These are phyloP conservation scores for Fraxinus albicans DNA, from an alignment of 305 asterid species.

Conservation along the genomic window DNA sequence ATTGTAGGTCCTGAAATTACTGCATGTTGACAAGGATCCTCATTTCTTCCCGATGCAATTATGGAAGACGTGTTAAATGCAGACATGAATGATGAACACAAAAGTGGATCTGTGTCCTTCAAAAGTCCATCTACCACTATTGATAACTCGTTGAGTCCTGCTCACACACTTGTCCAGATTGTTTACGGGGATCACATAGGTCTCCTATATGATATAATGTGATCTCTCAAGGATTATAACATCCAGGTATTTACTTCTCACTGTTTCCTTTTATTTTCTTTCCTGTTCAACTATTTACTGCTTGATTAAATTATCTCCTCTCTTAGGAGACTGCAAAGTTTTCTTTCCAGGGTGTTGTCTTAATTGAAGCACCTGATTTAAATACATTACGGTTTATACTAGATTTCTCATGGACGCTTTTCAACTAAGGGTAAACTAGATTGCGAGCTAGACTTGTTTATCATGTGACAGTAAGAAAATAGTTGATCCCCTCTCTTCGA, in stretches of 20 bases:
- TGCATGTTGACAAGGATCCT: constrained; percentile 38
- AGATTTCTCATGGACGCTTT: constrained; percentile 84
- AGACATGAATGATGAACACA: constrained; percentile 35
- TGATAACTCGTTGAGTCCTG: constrained; percentile 75
- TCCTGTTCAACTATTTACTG: background rate
- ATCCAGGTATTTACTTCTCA: constrained; percentile 39
- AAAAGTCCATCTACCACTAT: constrained; percentile 55
- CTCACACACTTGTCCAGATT: constrained; percentile 81
- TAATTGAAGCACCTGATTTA: background rate
- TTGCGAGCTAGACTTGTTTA: constrained; percentile 82
- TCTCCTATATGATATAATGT: constrained; percentile 46
- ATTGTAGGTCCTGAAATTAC: constrained; percentile 39
- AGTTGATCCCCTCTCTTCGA: constrained; percentile 63
- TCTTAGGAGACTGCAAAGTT: background rate
- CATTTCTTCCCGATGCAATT: constrained; percentile 41
- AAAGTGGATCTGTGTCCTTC: constrained; percentile 36
- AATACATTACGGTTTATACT: constrained; percentile 10
- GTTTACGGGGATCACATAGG: constrained; percentile 65
- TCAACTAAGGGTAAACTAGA: constrained; percentile 44
- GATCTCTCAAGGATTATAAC: constrained; percentile 47
- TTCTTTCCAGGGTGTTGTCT: background rate
- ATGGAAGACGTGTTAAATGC: constrained; percentile 35
- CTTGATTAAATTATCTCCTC: background rate
- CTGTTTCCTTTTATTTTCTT: background rate
- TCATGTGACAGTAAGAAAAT: constrained; percentile 90